phyloP scores from a whole-genome alignment of 140 eudicot species.

The Oenanthe javanica region DNA sequence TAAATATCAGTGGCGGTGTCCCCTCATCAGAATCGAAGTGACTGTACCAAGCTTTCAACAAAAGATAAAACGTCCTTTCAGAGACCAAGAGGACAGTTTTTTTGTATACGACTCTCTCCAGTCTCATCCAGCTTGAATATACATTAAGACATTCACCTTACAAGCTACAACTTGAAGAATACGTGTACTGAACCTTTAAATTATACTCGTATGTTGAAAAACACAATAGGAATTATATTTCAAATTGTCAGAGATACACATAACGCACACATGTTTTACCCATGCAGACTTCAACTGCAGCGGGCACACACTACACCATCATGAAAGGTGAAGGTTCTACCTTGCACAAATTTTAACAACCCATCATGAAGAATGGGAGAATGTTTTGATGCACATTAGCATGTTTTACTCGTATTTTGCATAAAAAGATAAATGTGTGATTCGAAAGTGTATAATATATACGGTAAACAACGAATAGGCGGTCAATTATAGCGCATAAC shows the following conservation, averaged over 20 bases:
- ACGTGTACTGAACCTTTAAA: background rate
- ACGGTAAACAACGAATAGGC: too few relatives aligned
- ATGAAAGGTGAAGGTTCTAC: background rate
- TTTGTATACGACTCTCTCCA: background rate
- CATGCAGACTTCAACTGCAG: background rate
- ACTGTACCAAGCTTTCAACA: background rate
- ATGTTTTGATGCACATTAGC: too few relatives aligned
- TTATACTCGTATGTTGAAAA: background rate
- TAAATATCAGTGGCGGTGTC: too few relatives aligned
- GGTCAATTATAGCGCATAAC: too few relatives aligned
- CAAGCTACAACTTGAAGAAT: background rate
- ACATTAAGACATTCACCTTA: background rate
- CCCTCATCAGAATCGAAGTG: background rate
- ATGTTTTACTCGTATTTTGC: too few relatives aligned
- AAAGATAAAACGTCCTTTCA: slow-evolving; percentile 2
- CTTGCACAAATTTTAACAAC: background rate
- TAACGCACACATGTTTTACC: background rate
- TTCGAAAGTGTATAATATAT: too few relatives aligned
- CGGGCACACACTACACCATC: background rate
- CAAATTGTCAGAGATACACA: background rate
- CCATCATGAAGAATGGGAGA: background rate
- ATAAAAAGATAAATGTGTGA: too few relatives aligned
- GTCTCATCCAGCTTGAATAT: background rate
- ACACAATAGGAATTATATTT: background rate
- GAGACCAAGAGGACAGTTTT: background rate